Evolutionary conservation across 1,284 basidiomycete genomes (phyloP).

Genomic region (Earliella scabrosa): DNA sequence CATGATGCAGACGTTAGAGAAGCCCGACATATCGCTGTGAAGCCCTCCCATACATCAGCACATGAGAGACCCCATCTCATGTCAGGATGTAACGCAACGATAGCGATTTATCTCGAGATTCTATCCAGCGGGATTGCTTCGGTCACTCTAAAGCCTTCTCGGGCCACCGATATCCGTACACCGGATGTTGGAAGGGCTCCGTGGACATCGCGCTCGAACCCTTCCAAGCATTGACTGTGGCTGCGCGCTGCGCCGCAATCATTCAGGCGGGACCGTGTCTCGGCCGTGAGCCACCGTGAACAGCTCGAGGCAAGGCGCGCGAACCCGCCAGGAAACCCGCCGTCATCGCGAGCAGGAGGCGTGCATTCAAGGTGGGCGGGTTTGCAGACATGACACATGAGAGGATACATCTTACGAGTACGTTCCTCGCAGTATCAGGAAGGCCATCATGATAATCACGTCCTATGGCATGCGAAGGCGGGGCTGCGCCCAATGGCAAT

Average conservation of each 20-base stretch:
- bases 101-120: neutral
- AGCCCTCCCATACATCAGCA: neutral
- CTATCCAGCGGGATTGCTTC: constrained; percentile 1
- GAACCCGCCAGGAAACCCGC: no score
- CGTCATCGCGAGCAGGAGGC: no score
- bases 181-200: neutral
- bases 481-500: neutral
- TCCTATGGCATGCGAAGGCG: constrained; percentile 3
- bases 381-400: constrained; percentile 4
- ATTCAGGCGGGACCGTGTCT: neutral
- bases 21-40: neutral
- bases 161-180: no score
- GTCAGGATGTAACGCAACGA: constrained; percentile 17
- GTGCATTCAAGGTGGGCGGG: no score
- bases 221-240: neutral
- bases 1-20: no score
- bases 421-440: constrained; percentile 15
- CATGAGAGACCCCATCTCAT: constrained; percentile 17
- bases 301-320: no score
- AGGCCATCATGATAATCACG: constrained; percentile 26
- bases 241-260: constrained; percentile 11
- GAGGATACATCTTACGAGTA: neutral
- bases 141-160: no score
- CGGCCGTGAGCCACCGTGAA: neutral
- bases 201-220: neutral